Evolutionary conservation across 129 eudicot genomes (phyloP), one percentile per base, ranked within the genome.

Genomic region (Saposhnikovia divaricata): DNA sequence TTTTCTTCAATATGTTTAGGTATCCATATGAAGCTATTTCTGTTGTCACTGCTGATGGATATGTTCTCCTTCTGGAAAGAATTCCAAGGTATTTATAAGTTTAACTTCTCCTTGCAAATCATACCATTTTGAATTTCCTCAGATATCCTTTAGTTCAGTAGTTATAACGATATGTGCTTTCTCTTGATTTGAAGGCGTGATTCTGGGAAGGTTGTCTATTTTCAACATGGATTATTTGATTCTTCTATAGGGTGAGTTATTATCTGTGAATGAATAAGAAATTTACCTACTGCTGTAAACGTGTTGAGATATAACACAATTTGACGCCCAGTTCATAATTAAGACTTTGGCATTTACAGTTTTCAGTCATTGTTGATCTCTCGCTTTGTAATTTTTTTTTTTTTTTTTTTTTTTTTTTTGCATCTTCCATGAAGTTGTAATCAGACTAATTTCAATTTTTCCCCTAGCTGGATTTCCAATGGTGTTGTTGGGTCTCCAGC

Each of bases 401-500:
- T 2, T 66, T 31, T 3, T 68, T 28, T 68, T n/a, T n/a, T n/a
- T n/a, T n/a, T n/a, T n/a, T n/a, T 3, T 68, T 28, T 68, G 43
- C 23, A 31, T 68, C 40, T 66, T 28, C 0, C 12, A 4, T 31
- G 40, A 1, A n/a, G 14, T 59, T 59, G 23, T 57, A 27, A 65
- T 3, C 28, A 9, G 1, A 28, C 2, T 65, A 3, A 11, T 11
- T 27, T 65, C 6, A 14, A 28, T 74, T 59, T 27, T 71, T 66
- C 68, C 25, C 46, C n/a, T 84, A 95, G 97, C 63, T 95, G 98
- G 98, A 91, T 95, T 63, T 89, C 98, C 68, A 95, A 92, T 82
- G 97, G 98, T 51, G 87, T 90, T 13, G 96, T 95, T 72, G 98
- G 97, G 45, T 95, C 98, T 84, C 97, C 97, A 27, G 98, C 98